Evolutionary conservation across 495 filamentous ascomycete species (phyloP), one percentile per base, ranked within the genome.

Genomic region (Penicillium egyptiacum): DNA sequence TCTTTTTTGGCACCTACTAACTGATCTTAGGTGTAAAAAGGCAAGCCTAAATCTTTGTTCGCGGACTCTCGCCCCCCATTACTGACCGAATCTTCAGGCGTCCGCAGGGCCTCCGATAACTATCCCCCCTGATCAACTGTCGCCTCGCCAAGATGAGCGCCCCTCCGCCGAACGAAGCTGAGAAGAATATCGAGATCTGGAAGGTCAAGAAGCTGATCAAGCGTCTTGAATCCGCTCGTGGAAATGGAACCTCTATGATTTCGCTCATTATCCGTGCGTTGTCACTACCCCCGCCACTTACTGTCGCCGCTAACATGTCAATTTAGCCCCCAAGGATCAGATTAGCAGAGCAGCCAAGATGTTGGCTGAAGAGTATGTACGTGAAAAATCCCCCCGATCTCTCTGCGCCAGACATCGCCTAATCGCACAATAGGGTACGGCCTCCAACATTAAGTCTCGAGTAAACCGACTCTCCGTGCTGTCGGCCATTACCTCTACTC

Each of bases 361-460:
- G 94, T 87, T 98, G 85, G 94, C 94, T 76, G 94, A 98, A 96
- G 93, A 97, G 88, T 97, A 92, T 70, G 92, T 96, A 81, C 62
- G 89, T 80, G 11, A 37, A 50, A 31, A 9, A 50, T 58, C 26
- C 28, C 7, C 28, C 47, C 30, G 5, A 39, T 8, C 28, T 19
- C 19, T 40, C 5, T 43, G 47, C 47, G 19, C 19, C 10, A n/a
- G 31, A 46, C 47, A 16, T 30, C 25, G 11, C 42, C 50, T 58
- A 54, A 64, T 19, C 46, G 40, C 47, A 16, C 57, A 44, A 9
- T 23, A 92, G 90, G 94, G 94, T 67, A 98, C 94, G 53, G 95
- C 94, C 19, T 96, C 92, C 59, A 98, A 98, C 74, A 98, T 98
- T 77, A 98, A 98, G 75, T 98, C 94, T 37, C 92, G 94, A 67